Evolutionary conservation across 345 rosid species (phyloP), one percentile per base, ranked within the genome.

Genomic region (Brassica cretica): DNA sequence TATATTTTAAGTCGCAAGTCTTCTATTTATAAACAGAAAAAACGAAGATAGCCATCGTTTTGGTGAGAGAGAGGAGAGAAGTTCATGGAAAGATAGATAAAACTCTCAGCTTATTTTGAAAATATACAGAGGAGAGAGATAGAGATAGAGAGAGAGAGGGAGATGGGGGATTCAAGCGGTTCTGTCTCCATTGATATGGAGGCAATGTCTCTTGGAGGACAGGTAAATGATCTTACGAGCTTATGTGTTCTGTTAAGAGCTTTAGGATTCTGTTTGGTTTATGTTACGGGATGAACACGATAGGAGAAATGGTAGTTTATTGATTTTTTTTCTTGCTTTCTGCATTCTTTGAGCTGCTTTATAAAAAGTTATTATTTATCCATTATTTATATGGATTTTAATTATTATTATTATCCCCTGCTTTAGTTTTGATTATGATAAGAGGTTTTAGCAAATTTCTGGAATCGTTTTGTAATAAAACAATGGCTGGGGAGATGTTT

Each of bases 121-220:
- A 75, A 21, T 24, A 78, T 21, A 59, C 18, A 68, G 37, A 67
- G 64, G 56, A 49, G 55, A 14, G 53, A 44, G 41, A 72, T 44
- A 41, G 44, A 35, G 29, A 27, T 37, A 37, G 74, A 67, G 70
- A 71, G 66, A 73, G 78, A 71, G 58, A 71, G 51, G 71, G 75
- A 74, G 32, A 75, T 93, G 97, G 96, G 84, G 75, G 94, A 90
- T 90, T 92, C 96, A 56, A 92, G 92, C 87, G 96, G 84, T 86
- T 90, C 95, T 46, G 91, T 92, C 76, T 92, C 95, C 83, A 84
- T 94, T 73, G 95, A 90, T 67, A 86, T 92, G 90, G 97, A 92
- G 60, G 84, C 89, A 79, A 78, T 82, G 77, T 83, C 91, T 79
- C 89, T 84, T 25, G 84, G 87, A 65, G 92, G 90, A 70, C 90